phyloP scores from a whole-genome alignment of 441 rosid genomes.

The Lepidium campestre region DNA sequence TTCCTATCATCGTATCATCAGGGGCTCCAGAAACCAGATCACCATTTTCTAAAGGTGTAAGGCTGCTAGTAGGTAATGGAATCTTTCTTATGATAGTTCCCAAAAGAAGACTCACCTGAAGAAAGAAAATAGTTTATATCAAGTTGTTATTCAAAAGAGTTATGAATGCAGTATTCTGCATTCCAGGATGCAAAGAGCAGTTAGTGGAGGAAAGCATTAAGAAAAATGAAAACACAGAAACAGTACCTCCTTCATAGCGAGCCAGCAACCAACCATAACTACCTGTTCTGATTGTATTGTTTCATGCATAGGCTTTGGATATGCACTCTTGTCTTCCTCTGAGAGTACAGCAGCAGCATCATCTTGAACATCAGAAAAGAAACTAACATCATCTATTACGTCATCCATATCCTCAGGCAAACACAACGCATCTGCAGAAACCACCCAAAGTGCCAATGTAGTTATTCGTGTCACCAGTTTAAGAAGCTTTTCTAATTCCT shows the following conservation, averaged over 20 bases:
- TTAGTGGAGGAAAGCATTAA: neutral
- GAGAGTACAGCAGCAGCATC: conserved; percentile 33
- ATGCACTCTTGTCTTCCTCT: conserved; percentile 35
- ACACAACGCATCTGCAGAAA: conserved; percentile 92
- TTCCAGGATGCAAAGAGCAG: neutral
- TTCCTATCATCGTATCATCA: conserved; percentile 28
- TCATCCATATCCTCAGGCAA: conserved; percentile 86
- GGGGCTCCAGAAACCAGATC: conserved; percentile 26
- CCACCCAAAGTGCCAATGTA: conserved; percentile 92
- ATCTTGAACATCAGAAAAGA: conserved; percentile 40
- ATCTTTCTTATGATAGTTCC: conserved; percentile 88
- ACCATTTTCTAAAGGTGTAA: conserved; percentile 34
- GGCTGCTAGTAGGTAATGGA: conserved; percentile 62
- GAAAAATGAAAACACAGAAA: conserved; percentile 13
- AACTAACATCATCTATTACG: conserved; percentile 59
- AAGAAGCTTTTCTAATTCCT: conserved; percentile 67
- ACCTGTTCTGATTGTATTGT: conserved; percentile 59
- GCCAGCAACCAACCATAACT: conserved; percentile 99
- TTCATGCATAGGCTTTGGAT: conserved; percentile 37
- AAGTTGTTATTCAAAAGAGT: neutral
- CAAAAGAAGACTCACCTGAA: conserved; percentile 92
- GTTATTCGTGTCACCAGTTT: conserved; percentile 74
- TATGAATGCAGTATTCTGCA: neutral
- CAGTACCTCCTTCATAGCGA: conserved; percentile 97
- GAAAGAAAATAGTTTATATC: conserved; percentile 4